phyloP scores from a whole-genome alignment of 805 yeast genomes.

The Lipomyces sp. region DNA sequence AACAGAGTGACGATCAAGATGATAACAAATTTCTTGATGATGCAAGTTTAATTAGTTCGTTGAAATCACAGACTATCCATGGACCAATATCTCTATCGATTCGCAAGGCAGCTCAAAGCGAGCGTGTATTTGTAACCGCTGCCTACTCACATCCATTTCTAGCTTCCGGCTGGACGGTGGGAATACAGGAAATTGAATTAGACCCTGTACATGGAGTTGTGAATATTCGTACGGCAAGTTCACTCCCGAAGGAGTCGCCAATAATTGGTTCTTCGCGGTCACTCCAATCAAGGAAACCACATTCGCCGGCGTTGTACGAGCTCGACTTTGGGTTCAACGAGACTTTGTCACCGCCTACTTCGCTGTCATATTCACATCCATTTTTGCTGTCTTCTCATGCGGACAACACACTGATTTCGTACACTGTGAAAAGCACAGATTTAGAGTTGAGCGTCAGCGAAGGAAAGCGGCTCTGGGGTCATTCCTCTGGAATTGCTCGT shows the following conservation, averaged over 20 bases:
- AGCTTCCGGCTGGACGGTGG: constrained; percentile 22
- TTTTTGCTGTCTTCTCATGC: constrained; percentile 29
- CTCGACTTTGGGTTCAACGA: neutral
- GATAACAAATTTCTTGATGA: neutral
- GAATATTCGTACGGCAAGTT: constrained; percentile 25
- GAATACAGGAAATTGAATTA: constrained; percentile 29
- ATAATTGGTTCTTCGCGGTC: neutral
- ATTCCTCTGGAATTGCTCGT: constrained; percentile 23
- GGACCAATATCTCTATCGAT: constrained; percentile 26
- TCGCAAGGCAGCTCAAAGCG: constrained; percentile 5
- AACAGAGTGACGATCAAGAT: neutral
- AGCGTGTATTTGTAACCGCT: constrained; percentile 18
- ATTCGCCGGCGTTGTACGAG: neutral
- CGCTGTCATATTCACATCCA: constrained; percentile 33
- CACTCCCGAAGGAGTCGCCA: constrained; percentile 15
- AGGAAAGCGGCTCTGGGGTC: constrained; percentile 30
- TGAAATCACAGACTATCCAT: constrained; percentile 15
- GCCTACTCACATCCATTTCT: constrained; percentile 26
- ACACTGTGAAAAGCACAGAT: constrained; percentile 22
- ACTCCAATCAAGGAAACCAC: neutral
- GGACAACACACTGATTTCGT: constrained; percentile 28
- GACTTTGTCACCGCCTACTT: constrained; percentile 18
- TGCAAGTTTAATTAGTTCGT: constrained; percentile 14
- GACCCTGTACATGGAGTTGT: constrained; percentile 17
- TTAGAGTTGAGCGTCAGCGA: constrained; percentile 18